phyloP scores from a whole-genome alignment of 495 filamentous ascomycete genomes.

The Haplographium delicatum region DNA sequence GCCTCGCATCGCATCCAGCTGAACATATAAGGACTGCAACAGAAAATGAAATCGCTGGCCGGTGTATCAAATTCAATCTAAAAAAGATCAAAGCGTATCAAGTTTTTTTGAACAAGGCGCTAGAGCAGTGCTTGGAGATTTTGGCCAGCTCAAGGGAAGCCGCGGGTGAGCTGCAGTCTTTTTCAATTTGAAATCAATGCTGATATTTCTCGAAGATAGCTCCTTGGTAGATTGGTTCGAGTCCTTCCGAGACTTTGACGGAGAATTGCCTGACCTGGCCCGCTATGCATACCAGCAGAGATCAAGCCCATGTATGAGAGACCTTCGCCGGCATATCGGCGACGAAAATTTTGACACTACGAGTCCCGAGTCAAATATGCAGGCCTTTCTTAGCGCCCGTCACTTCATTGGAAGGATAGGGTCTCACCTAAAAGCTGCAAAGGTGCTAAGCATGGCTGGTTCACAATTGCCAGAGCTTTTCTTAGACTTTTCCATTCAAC shows the following conservation, averaged over 20 bases:
- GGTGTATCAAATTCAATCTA: conserved; percentile 18
- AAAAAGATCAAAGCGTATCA: conserved; percentile 19
- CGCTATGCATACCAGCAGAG: conserved; percentile 16
- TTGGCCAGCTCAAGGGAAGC: conserved; percentile 4
- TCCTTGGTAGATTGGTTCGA: conserved; percentile 10
- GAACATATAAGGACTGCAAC: conserved; percentile 3
- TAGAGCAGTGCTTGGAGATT: conserved; percentile 10
- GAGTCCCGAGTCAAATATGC: conserved; percentile 5
- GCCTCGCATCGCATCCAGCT: background rate
- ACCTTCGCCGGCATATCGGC: conserved; percentile 8
- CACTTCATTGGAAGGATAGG: conserved; percentile 20
- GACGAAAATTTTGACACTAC: background rate
- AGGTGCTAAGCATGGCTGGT: conserved; percentile 7
- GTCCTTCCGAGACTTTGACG: conserved; percentile 8
- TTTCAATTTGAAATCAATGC: background rate
- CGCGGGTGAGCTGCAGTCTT: background rate
- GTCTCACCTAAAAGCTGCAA: conserved; percentile 20
- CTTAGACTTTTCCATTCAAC: conserved; percentile 12
- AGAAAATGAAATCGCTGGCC: conserved; percentile 6
- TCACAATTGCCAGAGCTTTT: conserved; percentile 14
- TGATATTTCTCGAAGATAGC: conserved; percentile 12
- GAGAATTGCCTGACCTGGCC: conserved; percentile 5
- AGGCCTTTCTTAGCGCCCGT: conserved; percentile 4
- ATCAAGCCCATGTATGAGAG: conserved; percentile 2
- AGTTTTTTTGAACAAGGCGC: background rate